Evolutionary conservation across 805 yeast species (phyloP), one percentile per base, ranked within the genome.

Genomic region (Diddensiella transvaalensis): DNA sequence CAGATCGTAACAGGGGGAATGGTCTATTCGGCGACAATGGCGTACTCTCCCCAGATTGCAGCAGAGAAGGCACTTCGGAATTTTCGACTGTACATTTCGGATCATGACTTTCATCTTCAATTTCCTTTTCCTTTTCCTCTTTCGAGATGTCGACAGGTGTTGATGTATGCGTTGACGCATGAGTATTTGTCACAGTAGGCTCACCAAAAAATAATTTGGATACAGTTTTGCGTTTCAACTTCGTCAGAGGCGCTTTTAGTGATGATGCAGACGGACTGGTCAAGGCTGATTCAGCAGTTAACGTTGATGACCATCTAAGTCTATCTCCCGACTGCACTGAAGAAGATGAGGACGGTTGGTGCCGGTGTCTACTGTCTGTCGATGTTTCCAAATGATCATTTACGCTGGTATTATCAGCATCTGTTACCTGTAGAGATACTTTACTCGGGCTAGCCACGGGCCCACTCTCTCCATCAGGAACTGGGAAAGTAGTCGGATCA

Each of bases 1-100:
- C 21, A 2, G 56, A 52, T 22, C 56, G 33, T 10, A 50, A 21
- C 38, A 52, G 42, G 2, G 56, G 56, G 29, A 42, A 40, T 8
- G 49, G 43, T 19, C 51, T 26, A 26, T 26, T 26, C 13, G 32
- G 32, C 32, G 32, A 26, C 32, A 26, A 35, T 18, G 37, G n/a
- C 11, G 38, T 13, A 19, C 42, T 13, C 13, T 8, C 32, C 8
- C 11, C 13, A 8, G 32, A 26, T 13, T 26, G 11, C 13, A 13
- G 11, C 11, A 26, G 32, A 26, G 8, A 13, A 8, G 13, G 11
- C 8, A 13, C 13, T 22, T 26, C 18, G 3, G 46, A 13, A 10
- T 30, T 18, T n/a, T 24, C 44, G 17, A n/a, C 44, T 4, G 22
- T 22, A 21, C 44, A 17, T 22, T n/a, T n/a, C 13, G 32, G 32